Evolutionary conservation across 495 filamentous ascomycete genomes (phyloP).

Genomic region (Penicillium malachiteum): DNA sequence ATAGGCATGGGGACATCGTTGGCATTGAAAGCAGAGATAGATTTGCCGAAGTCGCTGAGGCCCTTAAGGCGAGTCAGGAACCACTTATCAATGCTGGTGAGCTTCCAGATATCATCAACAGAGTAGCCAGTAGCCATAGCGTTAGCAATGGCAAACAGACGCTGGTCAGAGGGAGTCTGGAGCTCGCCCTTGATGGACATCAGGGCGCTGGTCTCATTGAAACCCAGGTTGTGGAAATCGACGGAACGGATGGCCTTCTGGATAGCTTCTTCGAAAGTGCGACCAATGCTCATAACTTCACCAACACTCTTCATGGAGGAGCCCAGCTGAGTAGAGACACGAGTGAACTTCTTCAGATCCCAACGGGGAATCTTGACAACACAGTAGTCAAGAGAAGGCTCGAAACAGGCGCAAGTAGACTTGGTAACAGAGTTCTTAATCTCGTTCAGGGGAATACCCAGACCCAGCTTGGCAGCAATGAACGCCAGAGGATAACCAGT

Average conservation of each 20-base stretch:
- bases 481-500: constrained; percentile 97
- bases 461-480: constrained; percentile 91
- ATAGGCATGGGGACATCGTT: constrained; percentile 61
- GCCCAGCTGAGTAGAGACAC: constrained; percentile 89
- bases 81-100: constrained; percentile 87
- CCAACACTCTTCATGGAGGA: constrained; percentile 99
- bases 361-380: constrained; percentile 98
- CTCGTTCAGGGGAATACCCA: constrained; percentile 93
- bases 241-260: constrained; percentile 96
- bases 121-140: constrained; percentile 93
- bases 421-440: constrained; percentile 96
- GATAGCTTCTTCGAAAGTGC: constrained; percentile 96
- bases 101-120: constrained; percentile 94
- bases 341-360: constrained; percentile 98
- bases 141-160: constrained; percentile 95
- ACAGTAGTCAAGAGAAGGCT: constrained; percentile 98
- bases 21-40: constrained; percentile 70
- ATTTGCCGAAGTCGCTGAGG: constrained; percentile 81
- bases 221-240: constrained; percentile 92
- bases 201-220: constrained; percentile 85
- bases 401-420: constrained; percentile 95
- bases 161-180: constrained; percentile 96
- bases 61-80: constrained; percentile 89
- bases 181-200: constrained; percentile 96
- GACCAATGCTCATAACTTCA: constrained; percentile 97